Evolutionary conservation across 139 green algal species (phyloP), one percentile per base, ranked within the genome.

Genomic region (Tetratostichococcus sp.): DNA sequence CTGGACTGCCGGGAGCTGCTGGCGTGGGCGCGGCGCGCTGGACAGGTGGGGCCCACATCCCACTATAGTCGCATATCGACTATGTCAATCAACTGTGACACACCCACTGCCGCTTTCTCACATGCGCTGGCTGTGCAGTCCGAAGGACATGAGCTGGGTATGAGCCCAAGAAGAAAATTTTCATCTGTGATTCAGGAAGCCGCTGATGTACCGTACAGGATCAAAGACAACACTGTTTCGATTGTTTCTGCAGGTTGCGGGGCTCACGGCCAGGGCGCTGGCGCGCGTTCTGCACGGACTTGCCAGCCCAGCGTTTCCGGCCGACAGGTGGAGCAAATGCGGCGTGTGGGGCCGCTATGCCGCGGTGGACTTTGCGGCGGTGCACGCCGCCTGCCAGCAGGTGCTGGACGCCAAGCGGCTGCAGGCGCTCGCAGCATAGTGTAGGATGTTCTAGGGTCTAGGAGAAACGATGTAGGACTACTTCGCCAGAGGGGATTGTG

Each of bases 201-300:
- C n/a, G n/a, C n/a, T n/a, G n/a, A n/a, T n/a, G n/a, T n/a, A n/a
- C n/a, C n/a, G n/a, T n/a, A n/a, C n/a, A n/a, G n/a, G n/a, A n/a
- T n/a, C n/a, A n/a, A 50, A 50, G 39, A 11, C 39, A 50, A 21
- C 39, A 50, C 39, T 6, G 39, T n/a, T n/a, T n/a, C n/a, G n/a
- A n/a, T n/a, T n/a, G n/a, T n/a, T n/a, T n/a, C 39, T 50, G 66
- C 70, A 76, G 23, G 43, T 62, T 0, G 59, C 22, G 6, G 65
- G 43, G 21, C 69, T 86, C 21, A 85, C 66, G 19, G 67, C 71
- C 11, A 58, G 80, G 17, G 83, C 81, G 1, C 72, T 94, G 1
- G 90, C 90, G 1, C 77, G 89, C 28, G 82, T 94, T 26, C 68
- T 94, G 65, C 87, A 92, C 31, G 91, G 90, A 0, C 68, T 95